Evolutionary conservation across 1,284 basidiomycete species (phyloP).

Genomic region (Apiotrichum domesticum): DNA sequence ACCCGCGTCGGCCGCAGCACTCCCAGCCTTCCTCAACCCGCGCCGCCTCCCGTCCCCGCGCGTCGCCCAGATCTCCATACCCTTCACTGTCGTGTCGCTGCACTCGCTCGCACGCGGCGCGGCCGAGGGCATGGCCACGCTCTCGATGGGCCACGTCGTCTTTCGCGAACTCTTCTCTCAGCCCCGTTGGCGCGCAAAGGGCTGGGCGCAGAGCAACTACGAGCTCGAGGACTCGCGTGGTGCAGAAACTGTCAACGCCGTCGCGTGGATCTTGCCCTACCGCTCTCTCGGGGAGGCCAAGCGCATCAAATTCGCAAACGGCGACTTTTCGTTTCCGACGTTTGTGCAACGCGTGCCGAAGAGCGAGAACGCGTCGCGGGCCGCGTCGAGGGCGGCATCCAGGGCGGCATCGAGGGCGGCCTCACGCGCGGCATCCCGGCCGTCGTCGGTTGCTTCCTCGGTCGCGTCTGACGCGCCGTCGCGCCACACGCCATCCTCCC

Average conservation of each 20-base stretch:
- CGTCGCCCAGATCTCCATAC: constrained; percentile 32
- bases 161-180: constrained; percentile 60
- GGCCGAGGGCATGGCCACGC: constrained; percentile 65
- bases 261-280: constrained; percentile 41
- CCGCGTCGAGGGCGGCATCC: no score
- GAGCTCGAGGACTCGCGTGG: constrained; percentile 13
- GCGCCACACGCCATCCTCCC: no score
- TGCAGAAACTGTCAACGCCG: constrained; percentile 10
- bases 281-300: constrained; percentile 39
- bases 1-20: not conserved
- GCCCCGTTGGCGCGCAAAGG: constrained; percentile 30
- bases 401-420: no score
- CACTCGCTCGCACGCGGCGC: constrained; percentile 62
- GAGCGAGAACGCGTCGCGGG: not conserved
- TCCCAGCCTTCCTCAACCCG: constrained; percentile 35
- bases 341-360: constrained; percentile 13
- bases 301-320: constrained; percentile 35
- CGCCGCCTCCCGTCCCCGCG: constrained; percentile 33
- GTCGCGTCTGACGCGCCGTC: no score
- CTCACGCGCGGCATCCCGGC: no score
- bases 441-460: no score
- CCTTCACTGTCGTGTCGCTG: constrained; percentile 45
- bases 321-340: constrained; percentile 38
- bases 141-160: constrained; percentile 71
- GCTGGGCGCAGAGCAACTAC: constrained; percentile 35